Conservation (phyloP, 2,329 filamentous ascomycete genomes). For the Beauveria medogensis region DNA sequence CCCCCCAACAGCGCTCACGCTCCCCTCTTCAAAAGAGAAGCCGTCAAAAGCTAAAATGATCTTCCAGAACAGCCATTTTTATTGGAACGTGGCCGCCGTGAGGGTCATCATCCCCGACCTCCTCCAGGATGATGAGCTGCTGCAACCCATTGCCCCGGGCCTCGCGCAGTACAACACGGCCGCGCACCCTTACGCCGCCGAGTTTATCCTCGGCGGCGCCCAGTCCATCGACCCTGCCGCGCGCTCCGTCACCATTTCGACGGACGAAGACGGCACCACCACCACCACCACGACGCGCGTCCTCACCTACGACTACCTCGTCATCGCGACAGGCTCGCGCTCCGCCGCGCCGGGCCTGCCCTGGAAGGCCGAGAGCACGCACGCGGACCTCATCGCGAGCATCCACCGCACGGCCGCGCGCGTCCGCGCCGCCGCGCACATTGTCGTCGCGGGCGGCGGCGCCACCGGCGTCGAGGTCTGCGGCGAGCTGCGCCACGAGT, state of each 20-base stretch:
- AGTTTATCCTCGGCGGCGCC: constrained; percentile 45
- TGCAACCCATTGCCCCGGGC: constrained; percentile 40
- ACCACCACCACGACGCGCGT: constrained; percentile 17
- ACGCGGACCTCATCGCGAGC: constrained; percentile 34
- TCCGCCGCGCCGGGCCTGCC: constrained; percentile 32
- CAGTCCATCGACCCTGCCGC: constrained; percentile 30
- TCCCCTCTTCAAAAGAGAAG: no score
- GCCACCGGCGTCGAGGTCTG: constrained; percentile 48
- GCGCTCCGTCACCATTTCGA: constrained; percentile 28
- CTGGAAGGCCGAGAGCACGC: constrained; percentile 43
- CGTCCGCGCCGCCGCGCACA: constrained; percentile 38
- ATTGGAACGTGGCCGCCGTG: constrained; percentile 50
- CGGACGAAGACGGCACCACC: constrained; percentile 10
- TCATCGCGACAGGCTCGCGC: constrained; percentile 48
- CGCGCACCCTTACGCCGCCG: constrained; percentile 28
- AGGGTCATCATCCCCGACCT: constrained; percentile 45
- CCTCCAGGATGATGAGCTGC: constrained; percentile 41
- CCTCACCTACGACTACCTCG: constrained; percentile 44
- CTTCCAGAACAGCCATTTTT: constrained; percentile 47
- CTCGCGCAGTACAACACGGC: constrained; percentile 39
- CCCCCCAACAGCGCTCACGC: not conserved
- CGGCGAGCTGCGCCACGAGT: constrained; percentile 46
- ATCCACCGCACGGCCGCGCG: constrained; percentile 33
- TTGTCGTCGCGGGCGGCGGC: constrained; percentile 50
- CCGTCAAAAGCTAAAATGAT: not conserved